Base-by-base conservation (phyloP, 2,329 filamentous ascomycete species). In the Teratosphaeria viscida region DNA sequence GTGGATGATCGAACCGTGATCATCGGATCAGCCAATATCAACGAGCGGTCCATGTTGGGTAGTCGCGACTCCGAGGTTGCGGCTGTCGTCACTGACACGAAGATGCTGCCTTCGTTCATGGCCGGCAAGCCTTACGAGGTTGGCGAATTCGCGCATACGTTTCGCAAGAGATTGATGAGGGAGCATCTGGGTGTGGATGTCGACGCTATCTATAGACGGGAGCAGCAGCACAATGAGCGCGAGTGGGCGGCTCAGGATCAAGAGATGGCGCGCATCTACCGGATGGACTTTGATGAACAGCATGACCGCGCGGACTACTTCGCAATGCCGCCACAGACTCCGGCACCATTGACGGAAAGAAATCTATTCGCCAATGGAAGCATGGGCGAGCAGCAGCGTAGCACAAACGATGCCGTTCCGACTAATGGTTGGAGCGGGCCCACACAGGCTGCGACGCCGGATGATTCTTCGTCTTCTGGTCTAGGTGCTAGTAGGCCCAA, bases 1-100 rank as follows among this genome's bases (percentile, higher is more conserved):
- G 92, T 96, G 4, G 94, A 99, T 73, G 94, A 99, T 70, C 85
- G 92, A 37, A 85, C 94, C 60, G 92, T 88, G 23, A 85, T 99
- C 62, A 99, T 99, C 67, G 94, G 94, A 19, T 97, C 92, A 54
- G 94, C 94, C 57, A 99, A 99, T 72, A 97, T 99, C 79, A 99
- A 99, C 68, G 94, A 99, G 74, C 86, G 94, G 54, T 97, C 92
- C 6, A 91, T 97, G 90, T 75, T 96, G 62, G 94, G 94, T 8
- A 87, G 84, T 55, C 85, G 94, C 68, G 94, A 99, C 73, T 96
- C 92, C 0, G 94, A 99, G 74, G 85, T 89, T 63, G 94, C 92
- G 5, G 87, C 92, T 6, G 82, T 97, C 52, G 89, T 99, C 52
- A 85, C 92, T 57, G 94, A 99, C 71, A 92, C 89, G 1, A 90